Evolutionary conservation across 1,284 basidiomycete species (phyloP), one percentile per base, ranked within the genome.

Genomic region (Vanrija sp.): DNA sequence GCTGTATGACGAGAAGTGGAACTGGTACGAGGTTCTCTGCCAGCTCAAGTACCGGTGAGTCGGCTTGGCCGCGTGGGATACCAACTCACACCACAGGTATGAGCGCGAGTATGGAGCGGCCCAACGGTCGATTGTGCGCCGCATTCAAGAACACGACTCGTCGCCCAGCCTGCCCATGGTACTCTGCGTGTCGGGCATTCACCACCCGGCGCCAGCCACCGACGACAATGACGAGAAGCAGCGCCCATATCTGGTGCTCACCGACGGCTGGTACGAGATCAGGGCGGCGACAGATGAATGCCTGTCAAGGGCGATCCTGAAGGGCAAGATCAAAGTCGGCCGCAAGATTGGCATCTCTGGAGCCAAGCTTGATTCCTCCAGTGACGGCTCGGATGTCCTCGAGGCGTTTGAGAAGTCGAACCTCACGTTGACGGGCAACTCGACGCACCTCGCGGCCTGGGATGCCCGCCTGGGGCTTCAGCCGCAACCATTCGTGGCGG

Each of bases 181-280:
- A 0, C 81, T 98, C 0, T 89, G 88, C 64, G 81, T 98, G 2
- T 87, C 89, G 0, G 79, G 82, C 27, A 84, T 98, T 35, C 76
- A 77, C 9, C 84, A 81, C 78, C 78, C 80, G 2, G 69, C 75
- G 12, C 63, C 63, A 31, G 68, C 65, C 3, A 53, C 71, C 4
- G 71, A 77, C 24, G 78, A 82, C 0, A 77, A 82, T 18, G 78
- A 77, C 3, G 51, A 71, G 16, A 37, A 42, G 3, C 74, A 75
- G 25, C 57, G 47, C 31, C 78, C 22, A 67, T 78, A 59, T 80
- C 83, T 20, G 80, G 93, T 96, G 72, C 78, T 98, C 14, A 93
- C 91, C 0, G 96, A 98, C 68, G 95, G 95, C 9, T 98, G 95
- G 96, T 98, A 98, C 67, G 79, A 84, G 31, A 80, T 98, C 14